Conservation (phyloP, 768 basidiomycete species). For the Psilocybe azurescens region DNA sequence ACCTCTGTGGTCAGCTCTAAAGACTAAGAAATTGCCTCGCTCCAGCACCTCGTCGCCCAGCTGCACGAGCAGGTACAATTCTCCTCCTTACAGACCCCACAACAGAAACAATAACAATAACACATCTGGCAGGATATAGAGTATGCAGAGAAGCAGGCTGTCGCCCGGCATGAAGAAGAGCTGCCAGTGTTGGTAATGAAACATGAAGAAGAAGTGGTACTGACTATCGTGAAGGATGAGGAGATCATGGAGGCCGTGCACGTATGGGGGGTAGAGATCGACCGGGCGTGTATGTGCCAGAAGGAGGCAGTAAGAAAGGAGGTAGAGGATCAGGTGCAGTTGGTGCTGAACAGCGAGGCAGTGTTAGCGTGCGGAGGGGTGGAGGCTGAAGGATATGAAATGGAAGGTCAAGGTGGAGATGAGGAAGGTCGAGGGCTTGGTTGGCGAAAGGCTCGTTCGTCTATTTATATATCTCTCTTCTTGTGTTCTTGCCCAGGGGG, state of each 20-base stretch:
- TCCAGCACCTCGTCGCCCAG: conserved; percentile 50
- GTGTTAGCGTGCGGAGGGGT: conserved; percentile 59
- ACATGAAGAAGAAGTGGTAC: conserved; percentile 73
- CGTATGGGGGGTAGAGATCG: conserved; percentile 67
- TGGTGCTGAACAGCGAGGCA: conserved; percentile 54
- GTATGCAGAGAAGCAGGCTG: conserved; percentile 57
- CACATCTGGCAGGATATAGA: conserved; percentile 37
- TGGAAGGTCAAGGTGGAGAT: conserved; percentile 28
- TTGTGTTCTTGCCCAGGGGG: too few species aligned
- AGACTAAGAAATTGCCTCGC: conserved; percentile 60
- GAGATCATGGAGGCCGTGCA: conserved; percentile 75
- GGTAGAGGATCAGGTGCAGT: conserved; percentile 55
- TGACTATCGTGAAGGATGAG: conserved; percentile 68
- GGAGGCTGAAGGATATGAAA: conserved; percentile 48
- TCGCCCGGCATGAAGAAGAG: conserved; percentile 70
- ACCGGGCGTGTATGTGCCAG: conserved; percentile 58
- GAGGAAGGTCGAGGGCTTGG: conserved; percentile 38
- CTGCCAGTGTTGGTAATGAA: conserved; percentile 65
- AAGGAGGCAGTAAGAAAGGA: conserved; percentile 59
- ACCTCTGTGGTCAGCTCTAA: conserved; percentile 53
- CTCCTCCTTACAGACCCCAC: not conserved
- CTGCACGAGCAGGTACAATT: conserved; percentile 15
- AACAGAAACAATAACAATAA: conserved; percentile 28
- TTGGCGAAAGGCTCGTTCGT: conserved; percentile 22
- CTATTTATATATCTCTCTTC: conserved; percentile 10